A percentile compares a stretch with the other conserved stretches of the same genome.
phyloP scores from a whole-genome alignment of 495 filamentous ascomycete species.

The Antarctomyces pellizariae region DNA sequence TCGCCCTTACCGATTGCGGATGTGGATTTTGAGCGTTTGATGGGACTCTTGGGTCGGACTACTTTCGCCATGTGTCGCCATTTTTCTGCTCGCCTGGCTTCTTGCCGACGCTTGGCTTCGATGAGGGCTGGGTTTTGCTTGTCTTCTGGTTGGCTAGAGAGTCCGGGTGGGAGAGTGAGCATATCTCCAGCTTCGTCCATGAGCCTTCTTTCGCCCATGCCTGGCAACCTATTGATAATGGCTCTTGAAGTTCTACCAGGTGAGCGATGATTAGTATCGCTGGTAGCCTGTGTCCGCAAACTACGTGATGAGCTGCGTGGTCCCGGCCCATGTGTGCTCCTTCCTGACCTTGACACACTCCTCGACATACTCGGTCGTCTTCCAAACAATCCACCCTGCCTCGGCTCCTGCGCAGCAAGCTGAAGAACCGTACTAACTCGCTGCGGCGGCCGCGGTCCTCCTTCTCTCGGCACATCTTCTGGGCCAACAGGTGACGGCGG shows the following conservation, averaged over 20 bases:
- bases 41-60: constrained; percentile 20
- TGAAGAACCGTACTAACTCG: constrained; percentile 39
- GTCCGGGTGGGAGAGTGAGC: constrained; percentile 52
- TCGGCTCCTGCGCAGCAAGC: constrained; percentile 37
- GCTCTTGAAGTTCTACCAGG: too few relatives aligned
- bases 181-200: constrained; percentile 79
- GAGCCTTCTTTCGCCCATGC: constrained; percentile 48
- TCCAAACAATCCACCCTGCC: constrained; percentile 29
- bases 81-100: constrained; percentile 71
- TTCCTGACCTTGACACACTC: too few relatives aligned
- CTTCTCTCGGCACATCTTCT: constrained; percentile 8
- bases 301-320: constrained; percentile 25
- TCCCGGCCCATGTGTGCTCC: too few relatives aligned
- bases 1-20: constrained; percentile 19
- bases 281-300: constrained; percentile 17
- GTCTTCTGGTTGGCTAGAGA: constrained; percentile 35
- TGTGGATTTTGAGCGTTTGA: too few relatives aligned
- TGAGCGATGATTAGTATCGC: constrained; percentile 20
- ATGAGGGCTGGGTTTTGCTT: constrained; percentile 30
- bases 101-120: constrained; percentile 46
- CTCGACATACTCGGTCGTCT: too few relatives aligned
- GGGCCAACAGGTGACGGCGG: constrained; percentile 3
- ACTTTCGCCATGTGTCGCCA: constrained; percentile 91
- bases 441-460: constrained; percentile 30
- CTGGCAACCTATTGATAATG: constrained; percentile 50